Evolutionary conservation across 345 rosid genomes (phyloP), one percentile per base, ranked within the genome.

Genomic region (Adansonia digitata): DNA sequence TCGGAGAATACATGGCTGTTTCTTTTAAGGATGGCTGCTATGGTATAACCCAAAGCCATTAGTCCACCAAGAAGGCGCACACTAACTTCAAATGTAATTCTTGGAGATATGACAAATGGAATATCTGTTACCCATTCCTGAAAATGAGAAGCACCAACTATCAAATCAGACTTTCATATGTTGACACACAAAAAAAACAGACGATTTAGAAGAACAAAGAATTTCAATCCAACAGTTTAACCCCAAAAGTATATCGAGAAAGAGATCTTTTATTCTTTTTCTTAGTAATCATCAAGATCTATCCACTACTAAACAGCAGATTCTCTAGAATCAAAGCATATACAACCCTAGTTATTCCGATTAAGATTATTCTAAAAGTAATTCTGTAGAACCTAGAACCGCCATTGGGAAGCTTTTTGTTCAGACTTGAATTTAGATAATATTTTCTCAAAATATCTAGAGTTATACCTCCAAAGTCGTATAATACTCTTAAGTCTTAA

Each of bases 1-100:
- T 89, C 89, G 48, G 87, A 85, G 83, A 93, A 92, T 29, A 87
- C 90, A 77, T 93, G 99, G 85, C 98, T 96, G 75, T 81, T 93
- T 80, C 99, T 86, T 86, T 93, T 91, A 78, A 96, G 98, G 78
- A 96, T 96, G 71, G 97, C 75, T 71, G 97, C 92, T 83, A 96
- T 93, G 43, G 98, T 96, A 82, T 96, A 96, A 77, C 97, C 99
- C 81, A 96, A 76, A 48, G 99, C 95, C 99, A 96, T 96, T 59
- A 96, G 88, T 76, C 99, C 98, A 80, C 99, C 98, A 68, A 96
- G 99, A 77, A 96, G 97, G 63, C 97, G 97, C 64, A 96, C 99
- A 51, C 94, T 89, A 64, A 93, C 99, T 90, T 92, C 98, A 84
- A 96, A 96, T 26, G 97, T 93, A 78, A 96, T 96, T 84, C 99